Conservation (phyloP, 2,329 filamentous ascomycete genomes). For the Elsinoe batatas region DNA sequence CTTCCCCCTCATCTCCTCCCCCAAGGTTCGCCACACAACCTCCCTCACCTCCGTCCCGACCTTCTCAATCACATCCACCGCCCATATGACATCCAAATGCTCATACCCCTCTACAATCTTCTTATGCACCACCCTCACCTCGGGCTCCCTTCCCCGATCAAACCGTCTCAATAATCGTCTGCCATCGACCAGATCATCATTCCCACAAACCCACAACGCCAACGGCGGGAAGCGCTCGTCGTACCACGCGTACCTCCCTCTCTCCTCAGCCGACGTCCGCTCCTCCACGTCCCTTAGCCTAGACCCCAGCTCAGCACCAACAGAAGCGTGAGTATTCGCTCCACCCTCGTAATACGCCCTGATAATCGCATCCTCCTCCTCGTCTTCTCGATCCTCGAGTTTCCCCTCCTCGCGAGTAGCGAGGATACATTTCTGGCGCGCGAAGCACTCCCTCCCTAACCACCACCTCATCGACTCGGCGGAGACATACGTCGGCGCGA, state of each 20-base stretch:
- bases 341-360: slow-evolving; percentile 26
- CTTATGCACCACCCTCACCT: slow-evolving; percentile 68
- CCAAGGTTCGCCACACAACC: slow-evolving; percentile 70
- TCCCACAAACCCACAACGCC: slow-evolving; percentile 78
- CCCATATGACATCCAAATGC: slow-evolving; percentile 92
- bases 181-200: slow-evolving; percentile 78
- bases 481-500: slow-evolving; percentile 81
- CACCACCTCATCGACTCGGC: slow-evolving; percentile 93
- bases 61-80: slow-evolving; percentile 74
- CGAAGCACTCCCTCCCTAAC: slow-evolving; percentile 80
- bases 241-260: slow-evolving; percentile 60
- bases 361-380: slow-evolving; percentile 32
- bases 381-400: slow-evolving; percentile 47
- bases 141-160: slow-evolving; percentile 65
- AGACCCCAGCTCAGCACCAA: background rate
- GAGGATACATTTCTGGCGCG: slow-evolving; percentile 75
- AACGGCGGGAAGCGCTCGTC: slow-evolving; percentile 68
- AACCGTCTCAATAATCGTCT: slow-evolving; percentile 63
- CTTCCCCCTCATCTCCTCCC: slow-evolving; percentile 42
- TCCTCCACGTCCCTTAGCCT: slow-evolving; percentile 6
- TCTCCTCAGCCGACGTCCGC: slow-evolving; percentile 21
- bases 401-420: slow-evolving; percentile 62
- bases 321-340: slow-evolving; percentile 6
- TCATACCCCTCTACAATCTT: slow-evolving; percentile 83
- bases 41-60: slow-evolving; percentile 73